phyloP scores from a whole-genome alignment of 2,329 filamentous ascomycete genomes.

The Pseudogymnoascus sp. region DNA sequence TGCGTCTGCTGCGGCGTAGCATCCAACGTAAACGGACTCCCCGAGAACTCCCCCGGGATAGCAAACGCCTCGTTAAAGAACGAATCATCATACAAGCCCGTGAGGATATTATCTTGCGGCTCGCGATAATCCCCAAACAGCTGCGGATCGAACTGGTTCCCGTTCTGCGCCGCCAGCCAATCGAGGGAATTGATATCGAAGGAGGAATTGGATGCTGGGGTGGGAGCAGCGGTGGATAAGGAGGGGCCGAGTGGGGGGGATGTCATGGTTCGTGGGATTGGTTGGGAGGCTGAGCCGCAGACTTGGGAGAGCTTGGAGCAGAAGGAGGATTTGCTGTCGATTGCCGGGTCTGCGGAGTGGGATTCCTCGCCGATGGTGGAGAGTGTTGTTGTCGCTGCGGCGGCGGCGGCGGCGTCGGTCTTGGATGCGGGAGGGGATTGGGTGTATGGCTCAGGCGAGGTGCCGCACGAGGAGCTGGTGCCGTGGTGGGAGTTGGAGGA shows the following conservation, averaged over 20 bases:
- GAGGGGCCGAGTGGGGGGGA: conserved; percentile 15
- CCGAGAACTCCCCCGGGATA: conserved; percentile 61
- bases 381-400: conserved; percentile 32
- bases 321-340: conserved; percentile 43
- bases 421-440: conserved; percentile 64
- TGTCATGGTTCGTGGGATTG: conserved; percentile 41
- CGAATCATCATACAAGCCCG: conserved; percentile 53
- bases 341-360: conserved; percentile 29
- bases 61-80: conserved; percentile 62
- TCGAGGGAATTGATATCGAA: conserved; percentile 54
- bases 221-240: conserved; percentile 15
- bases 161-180: conserved; percentile 73
- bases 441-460: conserved; percentile 68
- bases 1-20: conserved; percentile 23
- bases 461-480: conserved; percentile 62
- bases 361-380: conserved; percentile 62
- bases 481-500: conserved; percentile 55
- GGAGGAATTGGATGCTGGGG: conserved; percentile 24
- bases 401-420: conserved; percentile 37
- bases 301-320: conserved; percentile 50
- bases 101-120: conserved; percentile 74
- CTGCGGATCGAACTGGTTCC: conserved; percentile 81
- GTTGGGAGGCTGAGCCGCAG: conserved; percentile 46
- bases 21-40: conserved; percentile 70
- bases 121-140: conserved; percentile 91